phyloP scores from a whole-genome alignment of 305 asterid genomes.

The Solanum hybrid region DNA sequence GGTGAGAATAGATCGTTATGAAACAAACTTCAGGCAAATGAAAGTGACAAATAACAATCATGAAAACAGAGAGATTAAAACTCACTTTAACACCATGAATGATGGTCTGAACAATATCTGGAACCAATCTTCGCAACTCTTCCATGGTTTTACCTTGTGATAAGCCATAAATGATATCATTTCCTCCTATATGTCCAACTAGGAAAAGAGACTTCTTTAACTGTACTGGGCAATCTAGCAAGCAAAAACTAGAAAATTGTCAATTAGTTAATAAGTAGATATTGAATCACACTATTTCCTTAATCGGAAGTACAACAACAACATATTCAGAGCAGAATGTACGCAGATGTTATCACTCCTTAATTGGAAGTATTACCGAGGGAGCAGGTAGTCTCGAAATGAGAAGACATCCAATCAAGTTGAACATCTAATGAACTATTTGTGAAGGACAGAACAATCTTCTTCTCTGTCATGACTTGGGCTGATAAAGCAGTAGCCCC shows the following conservation, averaged over 20 bases:
- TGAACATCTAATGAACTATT: conserved; percentile 18
- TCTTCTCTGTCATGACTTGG: not conserved
- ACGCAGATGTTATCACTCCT: not conserved
- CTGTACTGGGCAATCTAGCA: not conserved
- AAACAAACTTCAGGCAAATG: not conserved
- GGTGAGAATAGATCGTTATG: not conserved
- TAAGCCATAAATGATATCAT: conserved; percentile 12
- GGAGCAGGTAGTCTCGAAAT: not conserved
- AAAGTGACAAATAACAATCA: not conserved
- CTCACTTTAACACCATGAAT: not conserved
- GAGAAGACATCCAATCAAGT: conserved; percentile 12
- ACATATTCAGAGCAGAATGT: not conserved
- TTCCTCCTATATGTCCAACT: conserved; percentile 20
- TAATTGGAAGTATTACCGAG: not conserved
- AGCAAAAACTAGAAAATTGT: not conserved
- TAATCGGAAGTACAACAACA: not conserved
- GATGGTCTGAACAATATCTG: not conserved
- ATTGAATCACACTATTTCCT: not conserved
- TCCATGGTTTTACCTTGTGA: not conserved
- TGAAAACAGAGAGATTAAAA: not conserved
- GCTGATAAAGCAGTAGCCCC: conserved; percentile 25
- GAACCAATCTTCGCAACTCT: not conserved
- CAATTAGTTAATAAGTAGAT: not conserved
- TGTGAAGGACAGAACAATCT: conserved; percentile 3
- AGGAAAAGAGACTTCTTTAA: conserved; percentile 6